Evolutionary conservation across 2,329 filamentous ascomycete genomes (phyloP), one percentile per base, ranked within the genome.

Genomic region (Chaetomium strumarium): DNA sequence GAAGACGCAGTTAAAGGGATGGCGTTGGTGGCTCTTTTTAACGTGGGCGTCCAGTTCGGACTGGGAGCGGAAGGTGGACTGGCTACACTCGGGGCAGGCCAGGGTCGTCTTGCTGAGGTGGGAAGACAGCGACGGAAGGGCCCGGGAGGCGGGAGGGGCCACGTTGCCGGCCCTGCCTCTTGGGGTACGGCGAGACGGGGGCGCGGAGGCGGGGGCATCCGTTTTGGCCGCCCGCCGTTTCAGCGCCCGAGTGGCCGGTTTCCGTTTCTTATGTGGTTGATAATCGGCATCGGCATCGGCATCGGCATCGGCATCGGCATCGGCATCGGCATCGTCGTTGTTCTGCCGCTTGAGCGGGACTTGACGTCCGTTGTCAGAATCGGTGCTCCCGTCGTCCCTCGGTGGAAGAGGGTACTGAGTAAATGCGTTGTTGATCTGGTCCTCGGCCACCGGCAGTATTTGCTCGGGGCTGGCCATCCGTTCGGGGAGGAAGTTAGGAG

Each of bases 1-100:
- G 66, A 96, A 90, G 52, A 89, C 83, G 67, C 92, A 97, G 20
- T 77, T 75, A 63, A 92, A 93, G 0, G 81, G 77, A 1, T 80
- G 77, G 2, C 73, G 77, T 61, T 73, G 77, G 62, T 85, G 81
- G 24, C 75, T 67, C 51, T 73, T 72, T 54, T 75, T 75, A 60
- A 74, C 68, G 62, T 83, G 78, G 46, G 69, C 73, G 43, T 77
- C 69, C 2, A 81, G 72, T 4, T 68, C 60, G 7, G 61, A 61
- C 20, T 68, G 63, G 55, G 79, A 75, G 30, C 73, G 70, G 65
- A 80, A 81, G n/a, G 62, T 58, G 1, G 63, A 63, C 6, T 62
- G 41, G 8, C 54, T 49, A 58, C 73, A 75, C 17, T 72, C 63
- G 1, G 55, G 52, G 60, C 74, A 77, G 29, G 58, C 34, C 40